Evolutionary conservation across 345 rosid species (phyloP), one percentile per base, ranked within the genome.

Genomic region (Raphanus raphanistrum): DNA sequence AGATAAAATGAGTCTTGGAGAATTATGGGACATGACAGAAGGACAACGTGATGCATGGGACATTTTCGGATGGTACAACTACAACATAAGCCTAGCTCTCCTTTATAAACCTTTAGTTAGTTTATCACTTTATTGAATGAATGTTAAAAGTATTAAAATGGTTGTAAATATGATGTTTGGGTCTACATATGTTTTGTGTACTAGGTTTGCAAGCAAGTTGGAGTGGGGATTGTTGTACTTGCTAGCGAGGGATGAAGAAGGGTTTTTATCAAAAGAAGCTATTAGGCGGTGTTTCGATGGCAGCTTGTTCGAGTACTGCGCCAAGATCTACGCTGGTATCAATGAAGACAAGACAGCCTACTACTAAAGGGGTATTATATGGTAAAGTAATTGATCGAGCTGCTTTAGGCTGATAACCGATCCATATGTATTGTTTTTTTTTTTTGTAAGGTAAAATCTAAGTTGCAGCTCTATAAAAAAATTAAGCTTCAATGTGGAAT

Each of bases 21-120:
- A 94, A 81, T 9, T 94, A 2, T 92, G 98, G 98, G 55, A 86
- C 33, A 78, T 92, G 96, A 94, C 97, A 0, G 84, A 94, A 72
- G 97, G 91, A 61, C 82, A 87, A 28, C 84, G 91, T 10, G 32
- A 71, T 8, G 77, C 90, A 7, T 86, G 69, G 4, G 97, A 91
- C 84, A 10, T 88, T 26, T 86, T 91, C 8, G 97, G 98, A 83
- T 85, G 94, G 97, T 90, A 71, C 13, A 27, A 11, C 3, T 43
- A 15, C 4, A 2, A 12, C 21, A 73, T 31, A 4, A 54, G 1
- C 66, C 45, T 21, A 21, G 21, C 21, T 21, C 21, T 21, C 21
- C 21, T 21, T 21, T 21, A 21, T 21, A 21, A 21, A 21, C 29
- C 3, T 3, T 3, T 28, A 32, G 5, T 27, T 28, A 16, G 32